phyloP scores from a whole-genome alignment of 257 asterid species.

The Nicotiana obtusifolia region DNA sequence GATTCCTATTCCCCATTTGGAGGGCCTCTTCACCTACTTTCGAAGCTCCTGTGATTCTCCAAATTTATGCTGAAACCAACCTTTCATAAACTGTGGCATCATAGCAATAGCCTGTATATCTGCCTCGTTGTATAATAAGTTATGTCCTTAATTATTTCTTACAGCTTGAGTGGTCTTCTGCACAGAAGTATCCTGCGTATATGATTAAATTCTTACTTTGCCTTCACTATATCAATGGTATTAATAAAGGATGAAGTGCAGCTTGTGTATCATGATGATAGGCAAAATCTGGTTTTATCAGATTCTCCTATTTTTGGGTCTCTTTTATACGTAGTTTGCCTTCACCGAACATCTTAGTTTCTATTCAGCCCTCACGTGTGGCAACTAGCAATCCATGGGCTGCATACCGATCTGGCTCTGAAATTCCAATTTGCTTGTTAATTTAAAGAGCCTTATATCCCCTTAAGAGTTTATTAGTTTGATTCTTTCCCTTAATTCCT shows the following conservation, averaged over 20 bases:
- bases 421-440: neutral
- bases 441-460: neutral
- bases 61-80: neutral
- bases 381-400: neutral
- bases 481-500: neutral
- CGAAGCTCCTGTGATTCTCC: neutral
- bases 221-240: neutral
- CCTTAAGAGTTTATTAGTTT: neutral
- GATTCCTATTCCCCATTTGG: neutral
- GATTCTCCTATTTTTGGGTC: neutral
- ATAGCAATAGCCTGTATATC: neutral
- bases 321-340: neutral
- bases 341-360: neutral
- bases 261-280: neutral
- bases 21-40: neutral
- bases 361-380: neutral
- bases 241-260: constrained; percentile 1
- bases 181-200: neutral
- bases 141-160: neutral
- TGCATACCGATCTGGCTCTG: neutral
- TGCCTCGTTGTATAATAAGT: neutral
- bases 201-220: neutral
- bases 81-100: neutral
- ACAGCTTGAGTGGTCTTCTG: constrained; percentile 1
- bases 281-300: neutral